Conservation (phyloP, 2,329 filamentous ascomycete species). For the Colletotrichum simmondsii region DNA sequence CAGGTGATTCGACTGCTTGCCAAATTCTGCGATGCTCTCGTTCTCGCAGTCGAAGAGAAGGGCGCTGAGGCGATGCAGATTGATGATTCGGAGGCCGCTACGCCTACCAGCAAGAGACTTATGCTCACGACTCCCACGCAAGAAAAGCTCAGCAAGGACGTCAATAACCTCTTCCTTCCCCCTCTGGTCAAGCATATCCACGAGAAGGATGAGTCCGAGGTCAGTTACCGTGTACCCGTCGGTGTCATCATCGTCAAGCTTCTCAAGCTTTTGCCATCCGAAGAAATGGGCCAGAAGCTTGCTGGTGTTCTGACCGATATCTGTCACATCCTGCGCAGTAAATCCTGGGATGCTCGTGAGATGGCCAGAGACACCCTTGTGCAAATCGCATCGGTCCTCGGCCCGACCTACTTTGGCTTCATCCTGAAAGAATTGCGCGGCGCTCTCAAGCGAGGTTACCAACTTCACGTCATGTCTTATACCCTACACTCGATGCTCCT, state of each 20-base stretch:
- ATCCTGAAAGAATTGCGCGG: conserved; percentile 91
- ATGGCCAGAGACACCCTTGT: conserved; percentile 89
- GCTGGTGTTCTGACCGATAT: conserved; percentile 91
- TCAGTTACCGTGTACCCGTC: conserved; percentile 91
- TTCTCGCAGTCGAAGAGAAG: conserved; percentile 57
- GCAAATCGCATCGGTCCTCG: conserved; percentile 84
- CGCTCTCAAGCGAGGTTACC: conserved; percentile 86
- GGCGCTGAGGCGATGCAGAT: conserved; percentile 56
- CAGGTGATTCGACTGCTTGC: conserved; percentile 85
- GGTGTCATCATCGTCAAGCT: conserved; percentile 91
- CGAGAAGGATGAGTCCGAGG: conserved; percentile 92
- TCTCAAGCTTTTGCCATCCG: conserved; percentile 79
- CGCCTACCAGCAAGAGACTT: conserved; percentile 55
- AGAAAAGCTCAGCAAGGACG: conserved; percentile 76
- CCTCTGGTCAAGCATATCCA: conserved; percentile 87
- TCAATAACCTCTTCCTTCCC: conserved; percentile 81
- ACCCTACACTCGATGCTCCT: conserved; percentile 94
- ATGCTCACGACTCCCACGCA: conserved; percentile 73
- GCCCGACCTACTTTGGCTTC: conserved; percentile 87
- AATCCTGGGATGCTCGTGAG: conserved; percentile 88
- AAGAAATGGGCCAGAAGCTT: conserved; percentile 78
- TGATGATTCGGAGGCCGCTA: conserved; percentile 42
- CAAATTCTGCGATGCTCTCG: conserved; percentile 82
- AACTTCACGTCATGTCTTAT: conserved; percentile 93
- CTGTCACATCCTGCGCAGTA: conserved; percentile 90